Evolutionary conservation across 2,329 filamentous ascomycete species (phyloP).

Genomic region (Colletotrichum melonis): DNA sequence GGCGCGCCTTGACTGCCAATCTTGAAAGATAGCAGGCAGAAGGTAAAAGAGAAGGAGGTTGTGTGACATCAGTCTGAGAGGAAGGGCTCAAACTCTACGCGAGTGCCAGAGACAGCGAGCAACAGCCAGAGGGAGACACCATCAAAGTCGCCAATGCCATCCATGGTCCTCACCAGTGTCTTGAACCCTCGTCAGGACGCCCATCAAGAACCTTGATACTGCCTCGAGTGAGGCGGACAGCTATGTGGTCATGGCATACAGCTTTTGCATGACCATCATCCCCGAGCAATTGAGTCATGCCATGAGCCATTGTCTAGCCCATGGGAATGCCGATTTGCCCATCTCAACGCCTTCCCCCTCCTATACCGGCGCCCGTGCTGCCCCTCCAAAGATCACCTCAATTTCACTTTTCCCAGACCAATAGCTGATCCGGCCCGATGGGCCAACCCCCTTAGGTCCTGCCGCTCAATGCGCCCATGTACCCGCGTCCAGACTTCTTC

Average conservation of each 20-base stretch:
- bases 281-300: conserved; percentile 24
- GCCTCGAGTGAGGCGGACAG: conserved; percentile 4
- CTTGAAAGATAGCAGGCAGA: neutral
- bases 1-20: conserved; percentile 20
- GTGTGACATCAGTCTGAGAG: conserved; percentile 24
- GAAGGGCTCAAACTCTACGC: conserved; percentile 20
- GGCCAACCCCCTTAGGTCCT: conserved; percentile 67
- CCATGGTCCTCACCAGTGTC: conserved; percentile 23
- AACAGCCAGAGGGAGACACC: neutral
- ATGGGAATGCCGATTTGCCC: conserved; percentile 7
- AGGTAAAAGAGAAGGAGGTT: neutral
- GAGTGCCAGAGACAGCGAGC: conserved; percentile 3
- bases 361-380: neutral
- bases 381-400: neutral
- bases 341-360: neutral
- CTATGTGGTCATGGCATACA: conserved; percentile 1
- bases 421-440: conserved; percentile 10
- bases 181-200: conserved; percentile 31
- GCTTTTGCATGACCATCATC: conserved; percentile 16
- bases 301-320: neutral
- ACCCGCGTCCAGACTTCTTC: conserved; percentile 90
- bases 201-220: conserved; percentile 18
- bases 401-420: neutral
- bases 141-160: conserved; percentile 21
- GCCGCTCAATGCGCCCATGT: conserved; percentile 76